phyloP scores from a whole-genome alignment of 2,329 filamentous ascomycete species.

The Colletotrichum truncatum region DNA sequence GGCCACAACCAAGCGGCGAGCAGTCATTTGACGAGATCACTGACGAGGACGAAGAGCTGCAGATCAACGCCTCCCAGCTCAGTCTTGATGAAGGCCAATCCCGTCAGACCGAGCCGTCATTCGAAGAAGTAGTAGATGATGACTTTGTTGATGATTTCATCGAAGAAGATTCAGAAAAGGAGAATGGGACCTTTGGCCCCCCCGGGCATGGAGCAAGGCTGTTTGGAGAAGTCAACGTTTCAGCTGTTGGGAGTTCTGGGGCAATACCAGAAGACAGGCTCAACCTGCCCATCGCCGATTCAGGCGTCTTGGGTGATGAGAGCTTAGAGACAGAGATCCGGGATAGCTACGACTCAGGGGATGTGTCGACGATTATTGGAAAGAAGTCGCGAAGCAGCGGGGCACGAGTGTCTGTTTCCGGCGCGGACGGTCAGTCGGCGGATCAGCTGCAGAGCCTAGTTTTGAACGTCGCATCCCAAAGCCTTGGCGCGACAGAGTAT shows the following conservation, averaged over 20 bases:
- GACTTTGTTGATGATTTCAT: slow-evolving; percentile 53
- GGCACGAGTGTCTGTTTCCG: slow-evolving; percentile 34
- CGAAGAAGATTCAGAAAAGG: slow-evolving; percentile 80
- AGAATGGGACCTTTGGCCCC: slow-evolving; percentile 76
- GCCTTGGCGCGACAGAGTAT: slow-evolving; percentile 59
- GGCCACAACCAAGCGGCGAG: slow-evolving; percentile 40
- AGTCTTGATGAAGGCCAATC: slow-evolving; percentile 62
- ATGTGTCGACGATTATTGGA: slow-evolving; percentile 32
- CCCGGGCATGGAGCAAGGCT: slow-evolving; percentile 48
- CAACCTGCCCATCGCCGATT: slow-evolving; percentile 53
- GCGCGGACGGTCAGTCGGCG: slow-evolving; percentile 49
- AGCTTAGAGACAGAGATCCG: slow-evolving; percentile 52
- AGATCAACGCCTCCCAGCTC: slow-evolving; percentile 69
- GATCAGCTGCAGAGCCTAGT: slow-evolving; percentile 62
- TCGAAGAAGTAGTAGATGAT: slow-evolving; percentile 46
- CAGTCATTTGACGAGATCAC: slow-evolving; percentile 69
- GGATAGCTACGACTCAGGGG: slow-evolving; percentile 58
- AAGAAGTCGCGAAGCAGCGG: slow-evolving; percentile 15
- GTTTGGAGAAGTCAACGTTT: slow-evolving; percentile 65
- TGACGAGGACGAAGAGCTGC: slow-evolving; percentile 66
- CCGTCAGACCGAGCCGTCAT: slow-evolving; percentile 32
- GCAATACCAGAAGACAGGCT: slow-evolving; percentile 57
- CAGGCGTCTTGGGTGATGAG: slow-evolving; percentile 38
- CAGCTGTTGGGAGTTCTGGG: slow-evolving; percentile 63
- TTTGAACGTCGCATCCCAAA: slow-evolving; percentile 63